These are phyloP conservation scores for Purpureocillium lavendulum DNA, from an alignment of 2,329 filamentous ascomycete genomes.

Conservation along the genomic window DNA sequence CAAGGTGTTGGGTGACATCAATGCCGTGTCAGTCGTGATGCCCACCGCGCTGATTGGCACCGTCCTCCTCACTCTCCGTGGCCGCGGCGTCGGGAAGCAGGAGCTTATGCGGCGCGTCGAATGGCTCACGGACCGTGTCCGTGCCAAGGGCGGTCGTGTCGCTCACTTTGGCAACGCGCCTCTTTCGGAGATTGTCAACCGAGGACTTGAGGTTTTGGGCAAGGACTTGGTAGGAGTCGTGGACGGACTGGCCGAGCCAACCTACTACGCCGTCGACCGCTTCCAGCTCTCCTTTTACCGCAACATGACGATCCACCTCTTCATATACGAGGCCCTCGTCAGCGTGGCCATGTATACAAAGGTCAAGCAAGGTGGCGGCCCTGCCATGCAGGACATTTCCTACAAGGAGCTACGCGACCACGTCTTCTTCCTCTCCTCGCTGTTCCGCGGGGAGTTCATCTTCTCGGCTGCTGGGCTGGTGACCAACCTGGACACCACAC, in stretches of 20 bases:
- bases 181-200: constrained; percentile 74
- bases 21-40: constrained; percentile 95
- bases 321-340: constrained; percentile 87
- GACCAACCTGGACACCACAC: constrained; percentile 71
- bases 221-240: constrained; percentile 79
- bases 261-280: constrained; percentile 88
- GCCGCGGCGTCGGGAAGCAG: constrained; percentile 79
- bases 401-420: constrained; percentile 68
- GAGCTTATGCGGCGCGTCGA: constrained; percentile 82
- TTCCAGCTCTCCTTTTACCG: constrained; percentile 98
- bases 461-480: constrained; percentile 81
- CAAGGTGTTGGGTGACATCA: constrained; percentile 88
- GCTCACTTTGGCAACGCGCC: constrained; percentile 83
- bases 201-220: constrained; percentile 85
- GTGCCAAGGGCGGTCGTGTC: constrained; percentile 81
- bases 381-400: constrained; percentile 67
- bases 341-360: constrained; percentile 84
- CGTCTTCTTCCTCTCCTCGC: constrained; percentile 80
- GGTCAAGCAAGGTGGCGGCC: constrained; percentile 85
- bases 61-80: constrained; percentile 80
- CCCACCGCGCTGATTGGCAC: constrained; percentile 94
- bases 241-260: constrained; percentile 75
- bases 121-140: constrained; percentile 78
- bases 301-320: constrained; percentile 98
- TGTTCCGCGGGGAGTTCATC: constrained; percentile 96